phyloP scores from a whole-genome alignment of 2,329 filamentous ascomycete genomes.

The Dothistroma pini region DNA sequence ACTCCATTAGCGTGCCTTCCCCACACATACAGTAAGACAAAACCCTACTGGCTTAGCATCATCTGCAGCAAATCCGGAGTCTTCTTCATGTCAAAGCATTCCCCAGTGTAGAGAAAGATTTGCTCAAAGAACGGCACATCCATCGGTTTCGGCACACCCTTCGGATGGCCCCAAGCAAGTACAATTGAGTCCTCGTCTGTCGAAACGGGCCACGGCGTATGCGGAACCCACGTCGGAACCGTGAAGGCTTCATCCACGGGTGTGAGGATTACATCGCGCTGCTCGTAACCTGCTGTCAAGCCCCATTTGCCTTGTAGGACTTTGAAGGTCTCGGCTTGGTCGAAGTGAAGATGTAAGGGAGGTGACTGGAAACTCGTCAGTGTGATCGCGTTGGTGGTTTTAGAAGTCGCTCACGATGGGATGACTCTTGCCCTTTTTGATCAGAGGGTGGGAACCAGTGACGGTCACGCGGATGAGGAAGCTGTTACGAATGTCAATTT shows the following conservation, averaged over 20 bases:
- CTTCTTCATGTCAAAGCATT: conserved; percentile 5
- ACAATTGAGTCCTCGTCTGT: conserved; percentile 10
- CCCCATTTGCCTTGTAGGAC: conserved; percentile 10
- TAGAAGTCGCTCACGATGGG: conserved; percentile 1
- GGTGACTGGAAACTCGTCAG: conserved; percentile 3
- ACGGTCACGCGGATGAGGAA: conserved; percentile 7
- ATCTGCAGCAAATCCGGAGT: conserved; percentile 7
- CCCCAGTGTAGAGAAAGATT: conserved; percentile 6
- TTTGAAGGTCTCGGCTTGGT: conserved; percentile 18
- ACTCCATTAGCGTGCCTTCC: neutral
- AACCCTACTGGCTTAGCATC: conserved; percentile 11
- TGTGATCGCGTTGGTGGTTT: neutral
- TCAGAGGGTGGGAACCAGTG: conserved; percentile 2
- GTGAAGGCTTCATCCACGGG: neutral
- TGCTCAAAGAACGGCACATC: conserved; percentile 12
- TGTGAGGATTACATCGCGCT: conserved; percentile 9
- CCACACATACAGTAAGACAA: too few relatives aligned
- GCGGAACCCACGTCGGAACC: conserved; percentile 7
- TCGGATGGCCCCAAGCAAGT: conserved; percentile 10
- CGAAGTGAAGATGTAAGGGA: conserved; percentile 13
- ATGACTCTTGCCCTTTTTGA: conserved; percentile 5
- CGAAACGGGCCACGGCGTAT: conserved; percentile 5
- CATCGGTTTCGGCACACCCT: conserved; percentile 2
- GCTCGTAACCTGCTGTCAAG: conserved; percentile 9
- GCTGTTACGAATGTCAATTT: neutral